A percentile compares a stretch with the other conserved stretches of the same genome.
Evolutionary conservation across 2,329 filamentous ascomycete species (phyloP).

Genomic region (Talaromyces amestolkiae): DNA sequence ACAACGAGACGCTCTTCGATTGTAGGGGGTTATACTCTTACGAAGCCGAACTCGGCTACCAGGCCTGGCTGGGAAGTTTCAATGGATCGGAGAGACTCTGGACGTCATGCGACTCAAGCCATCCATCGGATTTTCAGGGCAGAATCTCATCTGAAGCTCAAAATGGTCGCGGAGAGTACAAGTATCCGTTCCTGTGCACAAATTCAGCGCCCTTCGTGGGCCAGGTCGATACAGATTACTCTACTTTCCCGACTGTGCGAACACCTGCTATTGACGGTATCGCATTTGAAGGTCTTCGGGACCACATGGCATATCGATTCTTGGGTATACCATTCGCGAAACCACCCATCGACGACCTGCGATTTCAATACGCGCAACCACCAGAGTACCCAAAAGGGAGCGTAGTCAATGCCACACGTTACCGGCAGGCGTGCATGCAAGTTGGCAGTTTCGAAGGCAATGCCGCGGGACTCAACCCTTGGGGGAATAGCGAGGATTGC

Average conservation of each 20-base stretch:
- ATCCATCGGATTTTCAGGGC: slow-evolving; percentile 9
- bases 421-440: slow-evolving; percentile 34
- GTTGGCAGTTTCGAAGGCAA: slow-evolving; percentile 17
- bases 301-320: slow-evolving; percentile 19
- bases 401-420: slow-evolving; percentile 27
- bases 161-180: background rate
- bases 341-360: slow-evolving; percentile 29
- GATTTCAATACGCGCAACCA: slow-evolving; percentile 30
- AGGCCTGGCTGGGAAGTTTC: slow-evolving; percentile 5
- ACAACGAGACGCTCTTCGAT: slow-evolving; percentile 14
- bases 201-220: slow-evolving; percentile 13
- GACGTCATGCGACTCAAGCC: slow-evolving; percentile 10
- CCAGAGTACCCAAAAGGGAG: slow-evolving; percentile 17
- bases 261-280: slow-evolving; percentile 5
- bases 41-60: slow-evolving; percentile 9
- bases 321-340: slow-evolving; percentile 33
- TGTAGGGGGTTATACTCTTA: slow-evolving; percentile 7
- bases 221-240: slow-evolving; percentile 16
- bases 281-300: slow-evolving; percentile 14
- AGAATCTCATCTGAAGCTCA: background rate
- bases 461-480: slow-evolving; percentile 15
- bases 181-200: slow-evolving; percentile 15
- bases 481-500: slow-evolving; percentile 30
- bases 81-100: slow-evolving; percentile 8
- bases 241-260: slow-evolving; percentile 13